Conservation (phyloP, 305 asterid species). For the Coffea humblotiana region DNA sequence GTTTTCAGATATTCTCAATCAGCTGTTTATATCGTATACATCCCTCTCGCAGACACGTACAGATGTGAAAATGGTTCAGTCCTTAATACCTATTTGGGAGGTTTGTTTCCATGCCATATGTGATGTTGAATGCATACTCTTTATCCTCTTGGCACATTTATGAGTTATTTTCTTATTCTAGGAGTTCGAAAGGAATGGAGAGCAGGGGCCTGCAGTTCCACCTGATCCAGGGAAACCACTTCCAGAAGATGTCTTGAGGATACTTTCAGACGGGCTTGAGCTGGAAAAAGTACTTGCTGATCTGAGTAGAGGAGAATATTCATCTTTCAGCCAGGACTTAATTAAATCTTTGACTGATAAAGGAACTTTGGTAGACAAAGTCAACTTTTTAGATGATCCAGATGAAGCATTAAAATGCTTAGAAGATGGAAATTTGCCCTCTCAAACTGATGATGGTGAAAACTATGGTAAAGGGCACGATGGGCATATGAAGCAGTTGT, state of each 20-base stretch:
- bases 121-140: background rate
- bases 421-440: conserved; percentile 37
- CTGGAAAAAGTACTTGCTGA: conserved; percentile 48
- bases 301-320: conserved; percentile 40
- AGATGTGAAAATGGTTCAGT: conserved; percentile 85
- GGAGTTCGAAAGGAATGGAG: conserved; percentile 77
- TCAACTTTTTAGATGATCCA: conserved; percentile 37
- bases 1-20: conserved; percentile 79
- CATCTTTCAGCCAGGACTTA: conserved; percentile 42
- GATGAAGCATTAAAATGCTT: conserved; percentile 33
- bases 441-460: conserved; percentile 41
- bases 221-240: conserved; percentile 62
- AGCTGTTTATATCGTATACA: conserved; percentile 53
- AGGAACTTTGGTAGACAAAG: conserved; percentile 40
- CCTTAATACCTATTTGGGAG: conserved; percentile 97
- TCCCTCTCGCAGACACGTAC: conserved; percentile 75
- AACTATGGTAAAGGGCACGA: conserved; percentile 35
- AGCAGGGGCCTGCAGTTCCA: conserved; percentile 48
- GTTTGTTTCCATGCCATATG: conserved; percentile 41
- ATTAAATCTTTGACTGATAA: conserved; percentile 33
- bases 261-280: conserved; percentile 60
- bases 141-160: background rate
- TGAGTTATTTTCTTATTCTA: conserved; percentile 36
- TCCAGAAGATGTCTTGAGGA: conserved; percentile 69
- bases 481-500: conserved; percentile 23